A percentile compares a stretch with the other conserved stretches of the same genome.
phyloP scores from a whole-genome alignment of 169 alveolate species.

The Cryptosporidium meleagridis region DNA sequence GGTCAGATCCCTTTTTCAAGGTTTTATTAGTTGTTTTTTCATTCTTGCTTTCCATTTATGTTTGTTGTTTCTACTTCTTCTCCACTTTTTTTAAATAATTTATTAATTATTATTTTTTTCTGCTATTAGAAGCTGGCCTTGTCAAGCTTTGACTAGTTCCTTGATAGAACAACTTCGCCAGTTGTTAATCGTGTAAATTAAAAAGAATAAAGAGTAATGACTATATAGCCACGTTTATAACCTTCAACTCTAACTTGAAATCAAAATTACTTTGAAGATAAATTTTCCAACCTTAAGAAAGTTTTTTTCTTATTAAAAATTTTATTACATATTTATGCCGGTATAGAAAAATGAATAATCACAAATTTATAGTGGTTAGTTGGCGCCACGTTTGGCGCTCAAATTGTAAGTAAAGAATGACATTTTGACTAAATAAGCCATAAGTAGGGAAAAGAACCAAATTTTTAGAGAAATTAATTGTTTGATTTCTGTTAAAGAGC shows the following conservation, averaged over 20 bases:
- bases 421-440: not conserved
- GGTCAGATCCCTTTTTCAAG: constrained; percentile 6
- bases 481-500: not conserved
- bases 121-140: not conserved
- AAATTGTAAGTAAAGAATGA: not conserved
- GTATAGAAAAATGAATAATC: not conserved
- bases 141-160: not conserved
- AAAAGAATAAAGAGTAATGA: not conserved
- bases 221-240: too few relatives aligned
- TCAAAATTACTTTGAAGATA: not conserved
- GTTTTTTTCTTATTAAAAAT: not conserved
- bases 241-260: not conserved
- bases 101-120: not conserved
- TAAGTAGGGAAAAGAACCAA: not conserved
- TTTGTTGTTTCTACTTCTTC: not conserved
- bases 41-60: constrained; percentile 2
- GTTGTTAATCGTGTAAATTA: too few relatives aligned
- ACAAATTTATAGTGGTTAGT: not conserved
- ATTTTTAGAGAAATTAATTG: too few relatives aligned
- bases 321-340: not conserved
- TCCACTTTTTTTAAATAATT: not conserved
- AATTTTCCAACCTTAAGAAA: not conserved
- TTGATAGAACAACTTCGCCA: not conserved
- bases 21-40: not conserved
- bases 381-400: not conserved